These are phyloP conservation scores for Artemisia tridentata DNA, from an alignment of 129 eudicot species.

Conservation along the genomic window DNA sequence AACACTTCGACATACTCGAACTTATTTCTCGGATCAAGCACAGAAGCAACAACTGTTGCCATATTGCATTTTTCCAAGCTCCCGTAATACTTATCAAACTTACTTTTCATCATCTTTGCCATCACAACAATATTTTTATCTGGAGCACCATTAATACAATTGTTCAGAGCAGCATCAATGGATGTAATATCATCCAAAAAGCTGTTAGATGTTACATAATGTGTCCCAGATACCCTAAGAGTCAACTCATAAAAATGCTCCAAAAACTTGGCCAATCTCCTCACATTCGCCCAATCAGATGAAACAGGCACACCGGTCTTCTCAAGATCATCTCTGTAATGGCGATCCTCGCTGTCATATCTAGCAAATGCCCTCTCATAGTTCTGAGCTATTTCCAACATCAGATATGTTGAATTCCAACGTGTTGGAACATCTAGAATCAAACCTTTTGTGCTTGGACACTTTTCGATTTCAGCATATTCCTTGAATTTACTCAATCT, in stretches of 20 bases:
- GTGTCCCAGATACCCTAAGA: not conserved
- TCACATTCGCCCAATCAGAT: too few species aligned
- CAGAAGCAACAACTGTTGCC: not conserved
- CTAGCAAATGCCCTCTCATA: too few species aligned
- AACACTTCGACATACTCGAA: not conserved
- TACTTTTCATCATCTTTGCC: not conserved
- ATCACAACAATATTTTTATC: not conserved
- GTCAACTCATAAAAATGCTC: not conserved
- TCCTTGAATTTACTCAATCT: too few species aligned
- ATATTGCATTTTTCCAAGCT: not conserved
- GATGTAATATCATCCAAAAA: not conserved
- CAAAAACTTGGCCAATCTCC: too few species aligned
- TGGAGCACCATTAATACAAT: not conserved
- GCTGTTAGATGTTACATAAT: not conserved
- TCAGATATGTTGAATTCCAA: too few species aligned
- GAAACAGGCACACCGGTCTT: too few species aligned
- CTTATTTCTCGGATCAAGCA: not conserved
- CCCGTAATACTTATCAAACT: not conserved
- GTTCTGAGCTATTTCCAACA: too few species aligned
- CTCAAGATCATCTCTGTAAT: too few species aligned
- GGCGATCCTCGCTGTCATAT: too few species aligned
- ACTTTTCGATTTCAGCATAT: too few species aligned
- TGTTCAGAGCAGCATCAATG: not conserved
- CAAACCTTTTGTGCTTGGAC: too few species aligned
- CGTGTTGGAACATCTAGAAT: too few species aligned